Evolutionary conservation across 345 rosid species (phyloP), one percentile per base, ranked within the genome.

Genomic region (Hypericum perforatum): DNA sequence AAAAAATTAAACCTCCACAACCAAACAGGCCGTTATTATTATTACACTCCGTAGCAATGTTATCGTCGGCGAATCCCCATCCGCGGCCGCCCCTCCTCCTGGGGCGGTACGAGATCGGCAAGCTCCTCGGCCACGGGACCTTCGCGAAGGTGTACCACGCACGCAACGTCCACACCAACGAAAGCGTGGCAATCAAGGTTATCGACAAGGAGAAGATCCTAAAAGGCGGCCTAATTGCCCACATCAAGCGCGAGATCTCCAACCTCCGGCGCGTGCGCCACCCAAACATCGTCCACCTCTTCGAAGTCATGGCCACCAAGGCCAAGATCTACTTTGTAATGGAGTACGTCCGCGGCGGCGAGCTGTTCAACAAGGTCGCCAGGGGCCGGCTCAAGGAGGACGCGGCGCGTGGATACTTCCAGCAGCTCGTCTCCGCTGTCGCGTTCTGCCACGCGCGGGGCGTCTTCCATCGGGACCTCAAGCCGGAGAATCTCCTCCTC

Each of bases 261-360:
- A 46, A 46, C 29, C 50, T 46, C 50, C 50, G 50, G 10, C 50
- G 50, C 29, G 50, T 46, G 29, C 50, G 50, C 29, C 50, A 46
- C 50, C 50, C 50, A 3, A 46, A 46, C 50, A 46, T 46, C 50
- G 50, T 46, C 9, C 50, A 46, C 16, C 50, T 46, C 32, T 46
- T 46, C 50, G 50, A 46, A 9, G 50, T 46, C 4, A 46, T 46
- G 50, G 50, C 50, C 6, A 46, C 50, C 50, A 46, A 46, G 50
- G 50, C 50, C 22, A 46, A 46, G 50, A 46, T 46, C 29, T 46
- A 46, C 50, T 46, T 46, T 29, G 50, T 46, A 5, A 46, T 46
- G 50, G 50, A 46, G 50, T 46, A 46, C 22, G 50, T 46, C 32
- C 50, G 50, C 50, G 50, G 50, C 50, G 50, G 50, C 32, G 50